Percentiles rank a stretch among this genome's conserved stretches.
Evolutionary conservation across 2,329 filamentous ascomycete genomes (phyloP).

Genomic region (Neofusicoccum sp.): DNA sequence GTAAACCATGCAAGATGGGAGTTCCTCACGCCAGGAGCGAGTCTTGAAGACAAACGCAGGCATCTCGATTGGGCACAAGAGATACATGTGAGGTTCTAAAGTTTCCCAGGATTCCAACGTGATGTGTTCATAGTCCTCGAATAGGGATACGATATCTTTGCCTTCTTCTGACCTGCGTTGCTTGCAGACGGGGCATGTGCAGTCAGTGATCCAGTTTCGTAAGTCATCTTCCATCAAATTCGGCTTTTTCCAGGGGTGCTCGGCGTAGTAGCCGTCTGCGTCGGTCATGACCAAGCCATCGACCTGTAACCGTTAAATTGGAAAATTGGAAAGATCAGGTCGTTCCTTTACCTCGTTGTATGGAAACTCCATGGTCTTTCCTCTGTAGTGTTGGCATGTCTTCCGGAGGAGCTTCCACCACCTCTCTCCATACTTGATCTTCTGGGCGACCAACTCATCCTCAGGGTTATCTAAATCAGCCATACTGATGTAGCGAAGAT

Average conservation of each 20-base stretch:
- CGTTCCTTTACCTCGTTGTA: constrained; percentile 9
- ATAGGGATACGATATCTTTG: background rate
- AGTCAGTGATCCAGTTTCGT: background rate
- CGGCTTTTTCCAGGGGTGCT: background rate
- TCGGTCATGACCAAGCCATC: constrained; percentile 23
- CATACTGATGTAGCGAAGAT: background rate
- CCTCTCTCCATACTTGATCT: background rate
- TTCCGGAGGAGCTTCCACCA: constrained; percentile 21
- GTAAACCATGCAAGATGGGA: too few species aligned
- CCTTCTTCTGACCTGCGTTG: background rate
- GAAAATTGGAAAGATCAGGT: background rate
- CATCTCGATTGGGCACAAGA: constrained; percentile 15
- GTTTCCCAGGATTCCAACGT: background rate
- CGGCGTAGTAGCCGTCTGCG: constrained; percentile 18
- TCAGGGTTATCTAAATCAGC: background rate
- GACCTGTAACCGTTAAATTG: background rate
- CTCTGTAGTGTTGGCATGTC: constrained; percentile 21
- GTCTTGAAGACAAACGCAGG: constrained; percentile 22
- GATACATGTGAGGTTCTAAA: constrained; percentile 8
- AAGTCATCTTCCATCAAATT: background rate
- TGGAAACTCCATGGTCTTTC: constrained; percentile 20
- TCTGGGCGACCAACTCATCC: background rate
- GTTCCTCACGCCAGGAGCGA: constrained; percentile 22
- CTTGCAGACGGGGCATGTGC: constrained; percentile 12
- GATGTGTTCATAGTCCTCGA: background rate